Percentiles rank a stretch among this genome's conserved stretches.
phyloP scores from a whole-genome alignment of 2,329 filamentous ascomycete genomes.

The Talaromyces rugulosus region DNA sequence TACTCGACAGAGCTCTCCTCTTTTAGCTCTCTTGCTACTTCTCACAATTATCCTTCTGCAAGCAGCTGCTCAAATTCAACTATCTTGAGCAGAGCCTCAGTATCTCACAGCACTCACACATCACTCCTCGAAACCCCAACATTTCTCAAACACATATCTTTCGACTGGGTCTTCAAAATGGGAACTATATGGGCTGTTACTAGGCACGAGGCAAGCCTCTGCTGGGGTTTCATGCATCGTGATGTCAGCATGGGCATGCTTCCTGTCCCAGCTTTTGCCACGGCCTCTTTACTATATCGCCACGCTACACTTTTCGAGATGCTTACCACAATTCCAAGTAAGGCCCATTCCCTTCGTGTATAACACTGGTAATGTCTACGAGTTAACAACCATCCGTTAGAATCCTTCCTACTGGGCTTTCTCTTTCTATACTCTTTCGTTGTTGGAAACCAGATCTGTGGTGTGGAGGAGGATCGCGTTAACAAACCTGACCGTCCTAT shows the following conservation, averaged over 20 bases:
- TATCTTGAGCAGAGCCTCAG: not conserved
- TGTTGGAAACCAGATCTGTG: conserved; percentile 11
- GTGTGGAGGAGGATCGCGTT: conserved; percentile 8
- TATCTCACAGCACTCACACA: not conserved
- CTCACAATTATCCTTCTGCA: not conserved
- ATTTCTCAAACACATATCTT: not conserved
- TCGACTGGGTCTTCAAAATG: not conserved
- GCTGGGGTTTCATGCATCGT: conserved; percentile 11
- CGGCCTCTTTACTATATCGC: conserved; percentile 12
- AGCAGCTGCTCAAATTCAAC: not conserved
- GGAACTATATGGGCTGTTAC: conserved; percentile 4
- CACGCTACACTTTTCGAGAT: conserved; percentile 6
- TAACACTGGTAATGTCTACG: not conserved
- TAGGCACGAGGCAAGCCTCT: conserved; percentile 7
- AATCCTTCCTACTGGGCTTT: conserved; percentile 6
- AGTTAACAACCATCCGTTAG: not conserved
- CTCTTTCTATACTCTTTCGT: conserved; percentile 11
- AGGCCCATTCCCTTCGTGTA: not conserved
- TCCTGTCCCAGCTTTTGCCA: conserved; percentile 9
- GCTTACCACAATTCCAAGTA: conserved; percentile 3
- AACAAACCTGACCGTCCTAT: conserved; percentile 13
- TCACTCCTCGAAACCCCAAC: not conserved
- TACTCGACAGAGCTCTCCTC: not conserved
- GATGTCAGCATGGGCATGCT: conserved; percentile 12
- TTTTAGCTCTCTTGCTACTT: not conserved